These are phyloP conservation scores for Quercus variabilis DNA, from an alignment of 306 rosid species.

Conservation along the genomic window DNA sequence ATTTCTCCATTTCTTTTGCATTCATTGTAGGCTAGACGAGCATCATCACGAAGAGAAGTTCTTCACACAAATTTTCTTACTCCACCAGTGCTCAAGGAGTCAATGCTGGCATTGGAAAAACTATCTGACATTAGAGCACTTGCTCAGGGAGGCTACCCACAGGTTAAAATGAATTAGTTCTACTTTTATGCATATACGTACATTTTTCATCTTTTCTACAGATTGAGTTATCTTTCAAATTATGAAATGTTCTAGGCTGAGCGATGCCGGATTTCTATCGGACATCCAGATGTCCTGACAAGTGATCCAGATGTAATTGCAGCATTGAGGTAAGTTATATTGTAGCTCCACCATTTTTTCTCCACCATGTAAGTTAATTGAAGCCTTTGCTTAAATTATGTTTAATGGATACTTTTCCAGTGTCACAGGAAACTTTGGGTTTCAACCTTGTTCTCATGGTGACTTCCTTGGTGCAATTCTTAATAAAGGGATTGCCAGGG, in stretches of 20 bases:
- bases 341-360: slow-evolving; percentile 1
- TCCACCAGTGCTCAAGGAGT: slow-evolving; percentile 85
- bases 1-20: slow-evolving; percentile 3
- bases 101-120: slow-evolving; percentile 67
- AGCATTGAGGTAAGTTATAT: slow-evolving; percentile 62
- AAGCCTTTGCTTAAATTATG: slow-evolving; percentile 7
- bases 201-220: slow-evolving; percentile 10
- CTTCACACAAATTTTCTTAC: slow-evolving; percentile 81
- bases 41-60: slow-evolving; percentile 71
- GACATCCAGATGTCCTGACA: slow-evolving; percentile 68
- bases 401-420: slow-evolving; percentile 40
- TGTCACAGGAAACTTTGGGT: slow-evolving; percentile 76
- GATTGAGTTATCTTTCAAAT: slow-evolving; percentile 10
- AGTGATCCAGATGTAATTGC: slow-evolving; percentile 84
- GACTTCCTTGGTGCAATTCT: slow-evolving; percentile 91
- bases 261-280: slow-evolving; percentile 87
- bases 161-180: slow-evolving; percentile 47
- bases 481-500: slow-evolving; percentile 80
- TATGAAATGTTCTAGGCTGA: slow-evolving; percentile 62
- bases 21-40: slow-evolving; percentile 65
- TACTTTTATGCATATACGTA: background rate
- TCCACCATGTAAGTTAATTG: slow-evolving; percentile 6
- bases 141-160: slow-evolving; percentile 92
- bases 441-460: slow-evolving; percentile 81
- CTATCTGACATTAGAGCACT: slow-evolving; percentile 73